A percentile compares a stretch with the other conserved stretches of the same genome.
Conservation (phyloP, 1,139 yeast species). For the Scheffersomyces quercinus region DNA sequence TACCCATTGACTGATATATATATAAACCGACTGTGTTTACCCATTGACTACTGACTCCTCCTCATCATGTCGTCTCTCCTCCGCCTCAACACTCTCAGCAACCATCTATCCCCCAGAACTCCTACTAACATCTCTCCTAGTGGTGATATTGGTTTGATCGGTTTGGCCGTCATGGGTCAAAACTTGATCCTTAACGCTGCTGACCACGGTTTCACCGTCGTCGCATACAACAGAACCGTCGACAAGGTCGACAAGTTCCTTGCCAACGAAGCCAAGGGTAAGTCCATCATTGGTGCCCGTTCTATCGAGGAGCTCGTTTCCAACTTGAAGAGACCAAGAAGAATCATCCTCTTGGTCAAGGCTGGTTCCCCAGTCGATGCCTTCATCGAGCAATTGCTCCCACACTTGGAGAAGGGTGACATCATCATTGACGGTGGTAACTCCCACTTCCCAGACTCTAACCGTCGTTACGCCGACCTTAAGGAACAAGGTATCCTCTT, state of each 20-base stretch:
- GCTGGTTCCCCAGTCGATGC: conserved; percentile 96
- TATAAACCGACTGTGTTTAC: too few species aligned
- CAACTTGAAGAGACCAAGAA: conserved; percentile 95
- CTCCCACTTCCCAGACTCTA: conserved; percentile 98
- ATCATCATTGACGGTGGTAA: conserved; percentile 99
- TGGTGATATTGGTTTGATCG: conserved; percentile 98
- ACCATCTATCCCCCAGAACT: conserved; percentile 8
- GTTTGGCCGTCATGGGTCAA: conserved; percentile 99
- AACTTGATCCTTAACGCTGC: conserved; percentile 97
- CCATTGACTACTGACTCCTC: neutral
- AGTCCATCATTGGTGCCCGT: conserved; percentile 89
- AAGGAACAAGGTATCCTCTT: conserved; percentile 84
- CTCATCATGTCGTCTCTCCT: conserved; percentile 7
- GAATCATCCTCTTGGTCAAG: conserved; percentile 90
- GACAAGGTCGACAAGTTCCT: conserved; percentile 93
- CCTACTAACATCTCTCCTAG: conserved; percentile 40
- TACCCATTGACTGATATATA: too few species aligned
- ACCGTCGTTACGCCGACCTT: conserved; percentile 93
- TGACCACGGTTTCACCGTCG: conserved; percentile 96
- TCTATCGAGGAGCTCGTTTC: conserved; percentile 86
- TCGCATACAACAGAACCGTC: conserved; percentile 97
- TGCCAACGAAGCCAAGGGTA: conserved; percentile 93
- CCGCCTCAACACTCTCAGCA: conserved; percentile 6
- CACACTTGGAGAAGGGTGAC: conserved; percentile 93
- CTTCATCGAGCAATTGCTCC: conserved; percentile 84